Conservation (phyloP, 495 filamentous ascomycete species). For the Talaromyces liani region DNA sequence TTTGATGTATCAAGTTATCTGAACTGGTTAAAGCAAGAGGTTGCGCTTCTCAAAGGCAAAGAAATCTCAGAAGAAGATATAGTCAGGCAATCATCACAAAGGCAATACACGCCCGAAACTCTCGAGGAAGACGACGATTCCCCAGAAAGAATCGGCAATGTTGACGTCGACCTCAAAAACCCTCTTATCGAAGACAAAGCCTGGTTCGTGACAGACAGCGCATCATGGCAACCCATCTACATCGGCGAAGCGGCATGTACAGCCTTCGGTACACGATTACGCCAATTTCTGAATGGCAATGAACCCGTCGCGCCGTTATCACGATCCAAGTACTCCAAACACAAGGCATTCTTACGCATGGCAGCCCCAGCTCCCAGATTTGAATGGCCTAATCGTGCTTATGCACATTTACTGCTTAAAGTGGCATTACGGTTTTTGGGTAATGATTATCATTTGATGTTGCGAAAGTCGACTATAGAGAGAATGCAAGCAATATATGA, state of each 20-base stretch:
- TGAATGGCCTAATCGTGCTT: constrained; percentile 10
- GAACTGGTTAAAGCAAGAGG: constrained; percentile 19
- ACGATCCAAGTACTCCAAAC: constrained; percentile 7
- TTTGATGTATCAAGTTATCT: constrained; percentile 16
- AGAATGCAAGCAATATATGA: constrained; percentile 6
- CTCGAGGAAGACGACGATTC: constrained; percentile 3
- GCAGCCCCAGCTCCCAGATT: neutral
- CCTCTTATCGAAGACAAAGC: constrained; percentile 24
- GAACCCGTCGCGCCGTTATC: constrained; percentile 4
- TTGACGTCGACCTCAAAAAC: constrained; percentile 18
- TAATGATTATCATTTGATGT: constrained; percentile 13
- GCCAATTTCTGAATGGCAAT: constrained; percentile 12
- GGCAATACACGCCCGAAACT: constrained; percentile 2
- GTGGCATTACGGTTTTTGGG: constrained; percentile 12
- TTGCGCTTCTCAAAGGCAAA: constrained; percentile 13
- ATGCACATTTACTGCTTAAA: constrained; percentile 10
- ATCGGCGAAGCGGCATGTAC: constrained; percentile 13
- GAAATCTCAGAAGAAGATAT: neutral
- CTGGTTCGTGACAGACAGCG: constrained; percentile 27
- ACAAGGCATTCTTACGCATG: constrained; percentile 4
- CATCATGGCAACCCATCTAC: constrained; percentile 19
- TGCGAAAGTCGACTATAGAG: constrained; percentile 10
- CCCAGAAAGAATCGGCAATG: neutral
- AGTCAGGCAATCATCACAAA: constrained; percentile 13
- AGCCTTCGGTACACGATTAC: constrained; percentile 14